Evolutionary conservation across 1,284 basidiomycete genomes (phyloP).

Genomic region (Trametes hirsuta): DNA sequence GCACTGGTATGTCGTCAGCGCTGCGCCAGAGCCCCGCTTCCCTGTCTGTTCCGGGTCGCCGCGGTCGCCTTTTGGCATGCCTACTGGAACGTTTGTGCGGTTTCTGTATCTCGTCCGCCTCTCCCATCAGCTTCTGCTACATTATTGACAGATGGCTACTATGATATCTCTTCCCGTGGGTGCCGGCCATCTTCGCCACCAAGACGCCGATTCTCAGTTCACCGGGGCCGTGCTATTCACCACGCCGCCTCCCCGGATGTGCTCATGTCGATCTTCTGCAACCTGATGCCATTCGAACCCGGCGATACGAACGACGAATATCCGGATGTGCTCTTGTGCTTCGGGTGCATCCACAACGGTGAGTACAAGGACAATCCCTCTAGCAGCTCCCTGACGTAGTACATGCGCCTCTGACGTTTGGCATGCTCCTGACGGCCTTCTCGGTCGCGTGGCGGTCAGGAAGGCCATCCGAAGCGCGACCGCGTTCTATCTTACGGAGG

Average conservation of each 20-base stretch:
- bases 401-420: conserved; percentile 1
- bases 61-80: conserved; percentile 8
- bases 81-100: conserved; percentile 3
- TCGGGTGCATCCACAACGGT: neutral
- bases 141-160: conserved; percentile 24
- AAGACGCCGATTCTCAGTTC: conserved; percentile 2
- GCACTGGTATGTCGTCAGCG: conserved; percentile 25
- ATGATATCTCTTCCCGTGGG: conserved; percentile 21
- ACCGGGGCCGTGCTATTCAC: conserved; percentile 6
- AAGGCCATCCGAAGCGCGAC: neutral
- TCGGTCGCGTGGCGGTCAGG: conserved; percentile 2
- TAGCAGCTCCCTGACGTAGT: neutral
- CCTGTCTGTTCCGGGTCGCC: conserved; percentile 11
- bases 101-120: conserved; percentile 13
- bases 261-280: conserved; percentile 12
- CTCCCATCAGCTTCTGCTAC: conserved; percentile 19
- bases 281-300: neutral
- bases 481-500: neutral
- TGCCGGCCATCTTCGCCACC: conserved; percentile 16
- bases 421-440: conserved; percentile 6
- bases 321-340: neutral
- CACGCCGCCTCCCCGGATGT: conserved; percentile 6
- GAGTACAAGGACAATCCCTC: neutral
- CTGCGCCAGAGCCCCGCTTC: conserved; percentile 15
- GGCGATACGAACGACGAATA: neutral